phyloP scores from a whole-genome alignment of 106 monocot genomes.

The Acorus calamus region DNA sequence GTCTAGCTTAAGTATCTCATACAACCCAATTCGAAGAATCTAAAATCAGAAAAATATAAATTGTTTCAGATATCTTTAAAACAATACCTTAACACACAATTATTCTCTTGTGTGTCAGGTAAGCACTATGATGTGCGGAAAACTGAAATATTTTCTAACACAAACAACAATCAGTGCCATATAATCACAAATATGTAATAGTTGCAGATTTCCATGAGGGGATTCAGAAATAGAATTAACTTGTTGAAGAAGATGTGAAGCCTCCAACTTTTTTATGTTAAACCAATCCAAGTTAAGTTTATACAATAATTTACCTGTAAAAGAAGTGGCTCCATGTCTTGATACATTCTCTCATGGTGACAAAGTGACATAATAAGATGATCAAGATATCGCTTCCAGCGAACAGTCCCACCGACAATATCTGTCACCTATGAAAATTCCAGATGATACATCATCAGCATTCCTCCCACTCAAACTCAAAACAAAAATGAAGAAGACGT shows the following conservation, averaged over 20 bases:
- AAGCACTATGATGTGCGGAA: neutral
- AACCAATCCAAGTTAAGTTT: neutral
- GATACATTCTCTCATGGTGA: conserved; percentile 57
- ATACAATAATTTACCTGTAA: conserved; percentile 49
- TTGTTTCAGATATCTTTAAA: too few species aligned
- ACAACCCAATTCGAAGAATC: conserved; percentile 93
- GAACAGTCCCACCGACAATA: conserved; percentile 76
- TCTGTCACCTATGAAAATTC: conserved; percentile 58
- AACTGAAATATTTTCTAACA: neutral
- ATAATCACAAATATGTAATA: too few species aligned
- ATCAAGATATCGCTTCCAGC: conserved; percentile 93
- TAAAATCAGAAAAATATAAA: conserved; percentile 20
- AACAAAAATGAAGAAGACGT: conserved; percentile 3
- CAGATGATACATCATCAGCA: too few species aligned
- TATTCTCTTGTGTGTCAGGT: too few species aligned
- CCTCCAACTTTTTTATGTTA: neutral
- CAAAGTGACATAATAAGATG: conserved; percentile 81
- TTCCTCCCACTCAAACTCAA: too few species aligned
- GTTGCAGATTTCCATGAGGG: too few species aligned
- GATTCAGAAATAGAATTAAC: too few species aligned
- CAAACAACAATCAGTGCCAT: too few species aligned
- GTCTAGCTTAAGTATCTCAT: conserved; percentile 79
- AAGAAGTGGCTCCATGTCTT: conserved; percentile 92
- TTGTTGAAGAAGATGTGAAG: too few species aligned
- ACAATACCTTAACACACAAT: too few species aligned